Percentiles rank a stretch among this genome's conserved stretches.
Conservation (phyloP, 495 filamentous ascomycete species). For the Margaritispora aquatica region DNA sequence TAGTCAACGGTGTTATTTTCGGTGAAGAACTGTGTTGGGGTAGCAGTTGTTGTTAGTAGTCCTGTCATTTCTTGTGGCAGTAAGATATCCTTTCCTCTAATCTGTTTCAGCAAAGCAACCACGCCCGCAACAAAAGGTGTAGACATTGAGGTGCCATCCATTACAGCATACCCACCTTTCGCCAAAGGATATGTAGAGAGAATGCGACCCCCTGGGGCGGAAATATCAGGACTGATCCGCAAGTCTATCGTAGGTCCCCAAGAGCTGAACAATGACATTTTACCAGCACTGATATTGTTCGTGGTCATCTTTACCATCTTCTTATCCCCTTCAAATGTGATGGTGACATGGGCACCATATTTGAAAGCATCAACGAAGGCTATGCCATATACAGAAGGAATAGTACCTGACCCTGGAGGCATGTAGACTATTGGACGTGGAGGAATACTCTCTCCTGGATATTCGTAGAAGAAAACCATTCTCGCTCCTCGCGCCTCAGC, state of each 20-base stretch:
- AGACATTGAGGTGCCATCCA: slow-evolving; percentile 50
- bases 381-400: not conserved
- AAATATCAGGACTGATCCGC: slow-evolving; percentile 37
- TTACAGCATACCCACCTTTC: slow-evolving; percentile 28
- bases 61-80: slow-evolving; percentile 17
- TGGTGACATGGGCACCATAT: not conserved
- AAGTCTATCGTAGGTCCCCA: slow-evolving; percentile 40
- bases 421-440: not conserved
- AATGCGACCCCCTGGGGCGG: slow-evolving; percentile 39
- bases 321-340: not conserved
- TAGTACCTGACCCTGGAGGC: too few relatives aligned
- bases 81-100: slow-evolving; percentile 14
- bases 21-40: slow-evolving; percentile 7
- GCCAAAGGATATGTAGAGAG: slow-evolving; percentile 39
- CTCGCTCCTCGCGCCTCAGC: not conserved
- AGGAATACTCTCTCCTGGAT: not conserved
- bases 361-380: not conserved
- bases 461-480: not conserved
- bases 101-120: slow-evolving; percentile 27
- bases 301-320: not conserved
- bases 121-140: slow-evolving; percentile 29
- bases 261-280: slow-evolving; percentile 35
- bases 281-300: slow-evolving; percentile 3
- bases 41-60: slow-evolving; percentile 23
- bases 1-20: slow-evolving; percentile 9